Base-by-base conservation (phyloP, 116 monocot species). In the Zostera marina region DNA sequence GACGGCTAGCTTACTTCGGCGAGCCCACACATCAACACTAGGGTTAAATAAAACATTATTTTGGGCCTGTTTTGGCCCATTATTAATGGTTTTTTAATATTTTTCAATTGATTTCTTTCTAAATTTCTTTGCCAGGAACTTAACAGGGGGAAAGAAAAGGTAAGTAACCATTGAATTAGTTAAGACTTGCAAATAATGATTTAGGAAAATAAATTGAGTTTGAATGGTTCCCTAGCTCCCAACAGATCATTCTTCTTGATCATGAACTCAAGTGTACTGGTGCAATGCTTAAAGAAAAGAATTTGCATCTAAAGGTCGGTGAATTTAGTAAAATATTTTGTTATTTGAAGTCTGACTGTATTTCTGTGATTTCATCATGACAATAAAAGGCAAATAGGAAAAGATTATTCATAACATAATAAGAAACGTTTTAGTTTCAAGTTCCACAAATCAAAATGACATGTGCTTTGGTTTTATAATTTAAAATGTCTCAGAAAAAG, bases 131-230 rank as follows among this genome's bases (percentile, higher is more conserved):
- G 22, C 32, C 79, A 85, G 91, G 91, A 91, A 13, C 68, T 90
- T 69, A 81, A 80, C 55, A 11, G 51, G 23, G 76, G 70, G 25
- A 84, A 84, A 70, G 81, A 84, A 39, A 81, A 73, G 64, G 84
- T 81, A 64, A 68, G 63, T 46, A 14, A n/a, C 9, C 54, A 9
- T 3, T 42, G 53, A 24, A 25, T 55, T 7, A 56, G 15, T 26
- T 24, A 3, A 22, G 9, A 26, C 7, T 11, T 48, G 19, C 5
- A 32, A 32, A 5, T 32, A 5, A 8, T 49, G 49, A 7, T 49
- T 49, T 15, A 20, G 7, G 12, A 14, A 38, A 56, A 14, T 39
- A 32, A 38, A 14, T 14, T 56, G 56, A 14, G 26, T 56, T 56
- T 4, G 25, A 15, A 7, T 56, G 12, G 6, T 56, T 56, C 19